Percentiles rank a stretch among this genome's conserved stretches.
Evolutionary conservation across 805 yeast species (phyloP).

Genomic region (Debaryomyces tyrocola): DNA sequence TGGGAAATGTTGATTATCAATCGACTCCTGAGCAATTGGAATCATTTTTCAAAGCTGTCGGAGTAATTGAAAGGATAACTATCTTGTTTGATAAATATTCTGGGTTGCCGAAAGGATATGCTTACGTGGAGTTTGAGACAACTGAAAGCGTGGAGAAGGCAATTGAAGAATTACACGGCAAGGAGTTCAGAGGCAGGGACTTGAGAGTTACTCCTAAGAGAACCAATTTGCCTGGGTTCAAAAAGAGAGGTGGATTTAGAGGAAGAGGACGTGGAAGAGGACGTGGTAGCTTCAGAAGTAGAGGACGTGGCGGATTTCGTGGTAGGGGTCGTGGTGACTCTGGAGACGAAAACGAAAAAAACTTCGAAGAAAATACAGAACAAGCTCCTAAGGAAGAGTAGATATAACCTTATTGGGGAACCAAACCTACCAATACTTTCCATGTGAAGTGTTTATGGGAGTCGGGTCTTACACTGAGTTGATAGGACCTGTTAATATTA

Average conservation of each 20-base stretch:
- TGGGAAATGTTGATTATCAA: constrained; percentile 50
- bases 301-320: constrained; percentile 21
- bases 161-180: constrained; percentile 39
- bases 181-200: constrained; percentile 45
- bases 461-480: too few relatives aligned
- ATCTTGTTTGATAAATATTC: constrained; percentile 46
- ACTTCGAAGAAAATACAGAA: too few relatives aligned
- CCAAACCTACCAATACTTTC: background rate
- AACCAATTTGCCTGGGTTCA: constrained; percentile 53
- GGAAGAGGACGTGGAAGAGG: constrained; percentile 27
- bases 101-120: constrained; percentile 57
- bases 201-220: constrained; percentile 51
- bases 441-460: too few relatives aligned
- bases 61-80: constrained; percentile 52
- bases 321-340: constrained; percentile 18
- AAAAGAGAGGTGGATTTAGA: constrained; percentile 17
- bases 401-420: background rate
- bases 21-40: constrained; percentile 54
- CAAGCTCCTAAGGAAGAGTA: constrained; percentile 6
- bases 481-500: too few relatives aligned
- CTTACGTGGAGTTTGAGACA: constrained; percentile 58
- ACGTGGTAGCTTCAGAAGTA: constrained; percentile 39
- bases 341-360: background rate
- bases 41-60: constrained; percentile 42
- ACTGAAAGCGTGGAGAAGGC: constrained; percentile 47